Evolutionary conservation across 768 basidiomycete genomes (phyloP), one percentile per base, ranked within the genome.

Genomic region (Phylloporus sp.): DNA sequence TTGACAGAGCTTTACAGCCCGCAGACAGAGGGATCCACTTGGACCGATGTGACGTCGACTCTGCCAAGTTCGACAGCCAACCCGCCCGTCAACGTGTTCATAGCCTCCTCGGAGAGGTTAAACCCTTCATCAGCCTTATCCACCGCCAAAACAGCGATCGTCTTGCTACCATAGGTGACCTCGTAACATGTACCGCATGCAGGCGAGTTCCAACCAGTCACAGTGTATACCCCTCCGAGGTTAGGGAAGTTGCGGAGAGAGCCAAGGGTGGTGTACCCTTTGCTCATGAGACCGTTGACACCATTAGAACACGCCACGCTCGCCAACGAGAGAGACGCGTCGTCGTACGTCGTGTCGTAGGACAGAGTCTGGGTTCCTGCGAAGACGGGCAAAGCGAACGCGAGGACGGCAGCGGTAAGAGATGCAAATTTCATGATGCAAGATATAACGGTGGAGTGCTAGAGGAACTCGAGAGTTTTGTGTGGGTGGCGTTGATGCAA

Each of bases 71-170:
- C 59, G 36, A 63, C 70, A 0, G 76, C 83, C 57, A 77, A 66
- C 31, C 70, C 72, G 43, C 70, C 67, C 11, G 82, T 84, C 53
- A 84, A 62, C 13, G 57, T 59, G 53, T 84, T 76, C 80, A 84
- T 79, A n/a, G 82, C 80, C 20, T 59, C 66, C 55, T 74, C 58
- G 1, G 80, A 75, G 26, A 84, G 63, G 50, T 78, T 80, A 57
- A 80, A 82, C 7, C 73, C 76, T 0, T 55, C 54, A 3, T 5
- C 24, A 10, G 59, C 55, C 16, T 43, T 42, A 35, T 72, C 72
- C 10, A 73, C 59, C 6, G 69, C 72, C 48, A 68, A 50, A 5
- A 64, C 43, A 13, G 18, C 2, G 35, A 73, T 35, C 2, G 56
- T 61, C 5, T 4, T 57, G 27, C n/a, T 41, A 4, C 40, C 47